Evolutionary conservation across 495 filamentous ascomycete genomes (phyloP), one percentile per base, ranked within the genome.

Genomic region (Lepidopterella palustris): DNA sequence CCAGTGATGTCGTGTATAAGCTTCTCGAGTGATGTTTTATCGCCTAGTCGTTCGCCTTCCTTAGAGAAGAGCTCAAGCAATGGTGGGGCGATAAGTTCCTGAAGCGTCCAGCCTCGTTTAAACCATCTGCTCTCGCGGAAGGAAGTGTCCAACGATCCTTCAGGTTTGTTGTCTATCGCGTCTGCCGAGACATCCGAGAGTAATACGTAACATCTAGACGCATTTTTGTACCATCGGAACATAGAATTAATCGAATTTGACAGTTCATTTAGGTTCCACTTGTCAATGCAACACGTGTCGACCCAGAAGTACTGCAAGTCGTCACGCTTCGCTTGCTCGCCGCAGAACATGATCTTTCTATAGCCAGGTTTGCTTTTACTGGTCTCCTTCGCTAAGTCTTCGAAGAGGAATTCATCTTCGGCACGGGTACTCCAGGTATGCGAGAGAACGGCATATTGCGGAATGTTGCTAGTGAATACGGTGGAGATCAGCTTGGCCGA

Each of bases 251-350:
- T 21, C 3, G 51, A 8, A 6, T 57, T 45, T 21, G 58, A 60
- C 25, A 55, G 58, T 40, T 60, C 58, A 23, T 18, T 4, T 9
- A 31, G 5, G 48, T 63, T 54, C 50, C 48, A 52, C 47, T 54
- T 63, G 32, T 63, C 50, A 35, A 63, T 63, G 56, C 60, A 63
- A 35, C 60, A 63, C 9, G 60, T 63, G 47, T 63, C n/a, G n/a
- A n/a, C n/a, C n/a, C n/a, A n/a, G n/a, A n/a, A n/a, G n/a, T n/a
- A n/a, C n/a, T n/a, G n/a, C 60, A 29, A 62, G 50, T 54, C 59
- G 58, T 61, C 59, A 40, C 40, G 39, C n/a, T 52, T 53, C 24
- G 59, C 59, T 20, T 28, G 59, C 40, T 61, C 53, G 3, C 39
- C 59, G 29, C 59, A 61, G 53, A 61, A 61, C 59, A 50, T 21